Evolutionary conservation across 2,329 filamentous ascomycete genomes (phyloP).

Genomic region (Talaromyces sp.): DNA sequence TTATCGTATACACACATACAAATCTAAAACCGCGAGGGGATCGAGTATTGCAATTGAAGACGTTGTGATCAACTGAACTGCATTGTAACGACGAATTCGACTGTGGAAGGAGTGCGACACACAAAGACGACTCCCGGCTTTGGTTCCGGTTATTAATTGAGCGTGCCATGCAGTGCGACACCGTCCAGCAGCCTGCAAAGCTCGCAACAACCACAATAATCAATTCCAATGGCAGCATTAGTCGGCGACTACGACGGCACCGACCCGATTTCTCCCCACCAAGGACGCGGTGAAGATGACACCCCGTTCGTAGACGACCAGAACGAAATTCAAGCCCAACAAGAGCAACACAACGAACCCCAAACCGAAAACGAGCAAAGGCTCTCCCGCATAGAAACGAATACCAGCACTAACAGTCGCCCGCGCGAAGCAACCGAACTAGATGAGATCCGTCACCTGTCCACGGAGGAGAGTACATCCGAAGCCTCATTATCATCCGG

Average conservation of each 20-base stretch:
- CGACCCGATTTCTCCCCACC: not conserved
- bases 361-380: not conserved
- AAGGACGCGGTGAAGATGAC: not conserved
- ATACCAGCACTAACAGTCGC: slow-evolving; percentile 7
- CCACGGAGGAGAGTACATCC: slow-evolving; percentile 13
- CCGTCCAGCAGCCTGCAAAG: too few relatives aligned
- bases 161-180: not conserved
- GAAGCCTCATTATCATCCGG: slow-evolving; percentile 32
- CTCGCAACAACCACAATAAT: too few relatives aligned
- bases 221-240: slow-evolving; percentile 7
- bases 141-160: not conserved
- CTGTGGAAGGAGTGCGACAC: not conserved
- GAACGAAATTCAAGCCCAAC: not conserved
- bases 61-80: not conserved
- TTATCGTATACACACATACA: too few relatives aligned
- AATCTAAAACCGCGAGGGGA: not conserved
- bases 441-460: slow-evolving; percentile 8
- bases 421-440: slow-evolving; percentile 18
- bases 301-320: not conserved
- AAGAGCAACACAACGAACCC: not conserved
- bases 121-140: not conserved
- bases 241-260: not conserved
- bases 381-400: slow-evolving; percentile 4
- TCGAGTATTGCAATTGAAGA: not conserved
- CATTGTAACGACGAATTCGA: not conserved